Evolutionary conservation across 176 grass and related monocot genomes (phyloP).

Genomic region (Themeda triandra): DNA sequence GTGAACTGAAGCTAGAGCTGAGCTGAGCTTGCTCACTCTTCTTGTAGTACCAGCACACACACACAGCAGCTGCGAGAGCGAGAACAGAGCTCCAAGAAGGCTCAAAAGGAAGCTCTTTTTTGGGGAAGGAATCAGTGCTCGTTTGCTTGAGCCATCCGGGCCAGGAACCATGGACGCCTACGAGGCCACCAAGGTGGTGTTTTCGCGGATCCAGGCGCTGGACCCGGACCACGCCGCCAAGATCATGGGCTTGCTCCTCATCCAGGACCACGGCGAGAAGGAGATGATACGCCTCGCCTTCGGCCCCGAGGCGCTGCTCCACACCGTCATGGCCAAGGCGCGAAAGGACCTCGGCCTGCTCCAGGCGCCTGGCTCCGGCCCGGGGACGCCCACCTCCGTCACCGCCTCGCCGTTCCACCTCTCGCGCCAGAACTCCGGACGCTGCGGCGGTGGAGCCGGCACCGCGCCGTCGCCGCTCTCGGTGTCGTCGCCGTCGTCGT

Average conservation of each 20-base stretch:
- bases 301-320: constrained; percentile 80
- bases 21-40: background rate
- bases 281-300: constrained; percentile 99
- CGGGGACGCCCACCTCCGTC: constrained; percentile 41
- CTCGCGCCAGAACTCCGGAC: constrained; percentile 74
- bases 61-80: background rate
- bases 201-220: constrained; percentile 91
- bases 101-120: background rate
- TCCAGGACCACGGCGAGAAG: constrained; percentile 98
- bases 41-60: background rate
- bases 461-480: constrained; percentile 56
- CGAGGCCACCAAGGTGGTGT: constrained; percentile 94
- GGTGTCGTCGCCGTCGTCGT: constrained; percentile 64
- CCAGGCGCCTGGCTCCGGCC: constrained; percentile 26
- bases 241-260: constrained; percentile 90
- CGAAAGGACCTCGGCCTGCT: constrained; percentile 71
- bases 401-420: constrained; percentile 43
- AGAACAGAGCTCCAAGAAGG: background rate
- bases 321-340: constrained; percentile 73
- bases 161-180: constrained; percentile 72
- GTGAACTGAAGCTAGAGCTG: background rate
- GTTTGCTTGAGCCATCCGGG: background rate
- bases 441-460: constrained; percentile 18
- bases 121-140: no score
- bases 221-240: constrained; percentile 93